phyloP scores from a whole-genome alignment of 139 green algal species.

The Gonium pectorale region DNA sequence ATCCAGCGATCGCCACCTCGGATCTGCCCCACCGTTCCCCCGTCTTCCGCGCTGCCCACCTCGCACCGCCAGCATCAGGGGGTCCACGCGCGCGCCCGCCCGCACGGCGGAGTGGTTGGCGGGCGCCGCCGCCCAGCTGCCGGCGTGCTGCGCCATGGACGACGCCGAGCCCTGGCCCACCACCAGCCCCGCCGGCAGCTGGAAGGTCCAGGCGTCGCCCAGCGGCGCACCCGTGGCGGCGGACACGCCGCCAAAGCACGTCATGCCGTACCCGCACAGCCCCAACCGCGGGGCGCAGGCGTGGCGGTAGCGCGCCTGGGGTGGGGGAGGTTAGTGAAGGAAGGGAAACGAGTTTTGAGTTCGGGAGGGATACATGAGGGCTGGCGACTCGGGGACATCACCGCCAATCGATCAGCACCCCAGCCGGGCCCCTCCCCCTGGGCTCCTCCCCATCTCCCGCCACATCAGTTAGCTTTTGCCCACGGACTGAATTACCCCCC shows the following conservation, averaged over 20 bases:
- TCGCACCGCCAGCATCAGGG: background rate
- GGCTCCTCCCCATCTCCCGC: no score
- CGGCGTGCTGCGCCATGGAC: background rate
- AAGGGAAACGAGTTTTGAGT: background rate
- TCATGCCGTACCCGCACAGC: conserved; percentile 1
- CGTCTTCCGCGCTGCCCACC: background rate
- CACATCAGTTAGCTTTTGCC: no score
- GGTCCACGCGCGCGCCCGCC: background rate
- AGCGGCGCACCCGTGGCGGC: background rate
- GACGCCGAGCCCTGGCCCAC: no score
- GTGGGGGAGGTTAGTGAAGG: background rate
- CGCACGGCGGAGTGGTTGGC: conserved; percentile 4
- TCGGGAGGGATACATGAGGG: background rate
- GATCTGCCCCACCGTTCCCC: no score
- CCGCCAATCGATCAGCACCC: background rate
- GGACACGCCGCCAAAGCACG: conserved; percentile 15
- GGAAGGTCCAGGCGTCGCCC: conserved; percentile 13
- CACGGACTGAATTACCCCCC: background rate
- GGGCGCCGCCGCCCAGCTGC: background rate
- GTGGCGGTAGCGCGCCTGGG: conserved; percentile 24
- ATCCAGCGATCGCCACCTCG: no score
- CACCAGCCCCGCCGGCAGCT: background rate
- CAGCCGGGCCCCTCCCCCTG: background rate
- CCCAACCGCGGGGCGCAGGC: conserved; percentile 21
- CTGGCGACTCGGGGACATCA: background rate